Evolutionary conservation across 148 eudicot genomes (phyloP).

Genomic region (Arbutus unedo): DNA sequence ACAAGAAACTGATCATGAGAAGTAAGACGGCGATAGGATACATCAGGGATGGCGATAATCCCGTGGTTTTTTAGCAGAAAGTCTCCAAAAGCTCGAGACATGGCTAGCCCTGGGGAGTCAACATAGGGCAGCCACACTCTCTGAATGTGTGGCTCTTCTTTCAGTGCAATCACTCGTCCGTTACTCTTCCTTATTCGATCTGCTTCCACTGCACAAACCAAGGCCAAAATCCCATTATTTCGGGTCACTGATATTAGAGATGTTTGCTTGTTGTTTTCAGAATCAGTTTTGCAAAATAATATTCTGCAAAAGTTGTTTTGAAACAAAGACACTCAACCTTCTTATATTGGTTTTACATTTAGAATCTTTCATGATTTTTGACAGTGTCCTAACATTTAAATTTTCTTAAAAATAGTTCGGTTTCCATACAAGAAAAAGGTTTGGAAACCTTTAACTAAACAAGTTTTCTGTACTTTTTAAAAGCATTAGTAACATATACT

Average conservation of each 20-base stretch:
- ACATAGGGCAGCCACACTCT: slow-evolving; percentile 77
- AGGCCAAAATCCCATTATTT: neutral
- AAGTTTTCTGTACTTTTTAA: neutral
- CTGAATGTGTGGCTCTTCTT: slow-evolving; percentile 57
- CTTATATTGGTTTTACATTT: too few relatives aligned
- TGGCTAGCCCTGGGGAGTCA: slow-evolving; percentile 72
- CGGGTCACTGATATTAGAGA: too few relatives aligned
- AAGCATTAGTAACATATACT: neutral
- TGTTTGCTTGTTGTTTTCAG: neutral
- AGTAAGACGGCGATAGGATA: slow-evolving; percentile 44
- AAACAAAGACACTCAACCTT: neutral
- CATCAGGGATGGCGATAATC: slow-evolving; percentile 57
- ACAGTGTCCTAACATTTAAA: too few relatives aligned
- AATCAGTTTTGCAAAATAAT: neutral
- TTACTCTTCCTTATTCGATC: slow-evolving; percentile 55
- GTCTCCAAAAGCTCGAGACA: slow-evolving; percentile 83
- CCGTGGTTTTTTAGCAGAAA: slow-evolving; percentile 63
- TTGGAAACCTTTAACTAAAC: neutral
- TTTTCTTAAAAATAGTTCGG: too few relatives aligned
- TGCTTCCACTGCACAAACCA: slow-evolving; percentile 46
- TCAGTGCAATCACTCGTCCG: slow-evolving; percentile 60
- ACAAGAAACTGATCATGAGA: slow-evolving; percentile 59
- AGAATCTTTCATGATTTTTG: too few relatives aligned
- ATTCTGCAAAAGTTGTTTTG: neutral
- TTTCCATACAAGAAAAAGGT: too few relatives aligned